phyloP scores from a whole-genome alignment of 2,329 filamentous ascomycete species.

The Fusarium sp. region DNA sequence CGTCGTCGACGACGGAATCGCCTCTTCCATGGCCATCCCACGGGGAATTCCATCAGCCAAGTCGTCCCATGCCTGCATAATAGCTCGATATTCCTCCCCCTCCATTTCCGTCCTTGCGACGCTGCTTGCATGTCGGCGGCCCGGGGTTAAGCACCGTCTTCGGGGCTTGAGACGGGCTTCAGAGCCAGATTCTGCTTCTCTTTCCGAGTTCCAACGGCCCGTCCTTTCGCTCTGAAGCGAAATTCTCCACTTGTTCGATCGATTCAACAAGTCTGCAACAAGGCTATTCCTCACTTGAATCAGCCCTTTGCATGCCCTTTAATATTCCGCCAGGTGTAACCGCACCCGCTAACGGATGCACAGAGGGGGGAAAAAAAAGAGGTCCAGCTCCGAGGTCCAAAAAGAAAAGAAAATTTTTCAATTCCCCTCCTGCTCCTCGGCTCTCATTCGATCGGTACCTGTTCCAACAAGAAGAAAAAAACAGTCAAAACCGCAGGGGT shows the following conservation, averaged over 20 bases:
- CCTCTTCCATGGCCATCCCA: slow-evolving; percentile 31
- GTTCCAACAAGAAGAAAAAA: slow-evolving; percentile 22
- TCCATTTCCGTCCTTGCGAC: slow-evolving; percentile 12
- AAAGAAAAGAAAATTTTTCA: slow-evolving; percentile 25
- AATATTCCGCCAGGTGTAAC: neutral
- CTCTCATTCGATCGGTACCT: slow-evolving; percentile 32
- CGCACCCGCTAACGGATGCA: neutral
- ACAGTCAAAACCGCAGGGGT: slow-evolving; percentile 20
- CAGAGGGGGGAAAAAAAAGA: neutral
- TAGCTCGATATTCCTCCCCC: slow-evolving; percentile 18
- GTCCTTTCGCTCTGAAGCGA: neutral
- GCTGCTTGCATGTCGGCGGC: slow-evolving; percentile 17
- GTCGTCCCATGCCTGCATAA: slow-evolving; percentile 41
- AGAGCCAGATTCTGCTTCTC: slow-evolving; percentile 10
- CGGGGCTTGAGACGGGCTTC: slow-evolving; percentile 16
- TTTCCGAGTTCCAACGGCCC: neutral
- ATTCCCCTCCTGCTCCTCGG: slow-evolving; percentile 10
- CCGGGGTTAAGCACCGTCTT: slow-evolving; percentile 22
- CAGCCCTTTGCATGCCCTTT: neutral
- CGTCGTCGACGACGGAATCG: neutral
- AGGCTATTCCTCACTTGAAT: neutral
- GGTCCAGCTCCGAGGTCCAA: slow-evolving; percentile 1
- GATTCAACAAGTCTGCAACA: neutral
- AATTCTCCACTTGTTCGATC: slow-evolving; percentile 14
- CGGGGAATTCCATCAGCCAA: slow-evolving; percentile 24